Conservation (phyloP, 2,329 filamentous ascomycete genomes). For the Uncinocarpus reesii region DNA sequence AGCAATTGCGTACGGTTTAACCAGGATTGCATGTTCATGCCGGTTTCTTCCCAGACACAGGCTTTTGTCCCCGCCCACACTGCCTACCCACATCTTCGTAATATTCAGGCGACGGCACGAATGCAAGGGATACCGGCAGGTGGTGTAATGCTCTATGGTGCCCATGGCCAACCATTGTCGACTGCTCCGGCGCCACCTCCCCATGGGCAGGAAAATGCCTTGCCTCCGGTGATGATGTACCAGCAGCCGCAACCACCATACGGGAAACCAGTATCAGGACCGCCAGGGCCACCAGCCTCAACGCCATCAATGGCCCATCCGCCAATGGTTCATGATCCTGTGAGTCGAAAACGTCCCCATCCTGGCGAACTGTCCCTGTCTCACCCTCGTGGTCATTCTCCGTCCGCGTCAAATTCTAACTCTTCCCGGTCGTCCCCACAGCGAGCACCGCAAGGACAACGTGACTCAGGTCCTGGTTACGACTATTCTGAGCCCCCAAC, state of each 20-base stretch:
- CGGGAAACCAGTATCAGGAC: conserved; percentile 24
- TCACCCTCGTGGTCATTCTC: conserved; percentile 16
- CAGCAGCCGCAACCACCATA: conserved; percentile 28
- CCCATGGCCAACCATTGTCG: conserved; percentile 38
- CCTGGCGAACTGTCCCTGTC: conserved; percentile 16
- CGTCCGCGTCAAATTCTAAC: conserved; percentile 22
- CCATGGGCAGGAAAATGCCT: conserved; percentile 24
- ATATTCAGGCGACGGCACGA: conserved; percentile 26
- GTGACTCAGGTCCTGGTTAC: conserved; percentile 36
- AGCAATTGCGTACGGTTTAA: conserved; percentile 63
- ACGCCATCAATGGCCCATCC: conserved; percentile 32
- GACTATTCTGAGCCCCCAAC: conserved; percentile 41
- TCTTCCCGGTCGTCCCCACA: conserved; percentile 25
- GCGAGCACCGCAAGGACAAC: conserved; percentile 32
- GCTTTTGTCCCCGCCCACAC: conserved; percentile 65
- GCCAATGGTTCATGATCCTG: conserved; percentile 35
- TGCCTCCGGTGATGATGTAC: conserved; percentile 35
- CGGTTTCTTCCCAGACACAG: conserved; percentile 58
- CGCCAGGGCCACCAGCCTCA: conserved; percentile 23
- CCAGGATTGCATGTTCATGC: conserved; percentile 67
- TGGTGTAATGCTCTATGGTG: conserved; percentile 38
- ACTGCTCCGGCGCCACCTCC: conserved; percentile 20
- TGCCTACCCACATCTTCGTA: conserved; percentile 48
- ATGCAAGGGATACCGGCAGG: conserved; percentile 28
- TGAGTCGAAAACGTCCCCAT: conserved; percentile 31